phyloP scores from a whole-genome alignment of 805 yeast genomes.

The Metschnikowia lunata region DNA sequence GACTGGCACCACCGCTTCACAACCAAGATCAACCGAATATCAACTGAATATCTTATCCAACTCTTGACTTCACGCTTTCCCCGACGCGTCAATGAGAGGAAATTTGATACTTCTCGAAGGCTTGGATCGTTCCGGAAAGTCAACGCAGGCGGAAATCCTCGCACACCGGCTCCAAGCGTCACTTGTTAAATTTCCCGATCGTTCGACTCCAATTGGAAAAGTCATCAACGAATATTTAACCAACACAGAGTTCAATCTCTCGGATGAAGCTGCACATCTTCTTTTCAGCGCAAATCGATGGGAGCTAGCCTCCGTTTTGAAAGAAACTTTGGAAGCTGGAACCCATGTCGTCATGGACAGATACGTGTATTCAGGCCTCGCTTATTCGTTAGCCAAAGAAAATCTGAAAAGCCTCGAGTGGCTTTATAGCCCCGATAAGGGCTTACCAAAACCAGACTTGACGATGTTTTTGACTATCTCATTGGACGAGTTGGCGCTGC shows the following conservation, averaged over 20 bases:
- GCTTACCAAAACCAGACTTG: constrained; percentile 82
- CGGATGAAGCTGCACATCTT: constrained; percentile 81
- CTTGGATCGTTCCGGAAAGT: constrained; percentile 89
- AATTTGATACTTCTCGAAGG: constrained; percentile 83
- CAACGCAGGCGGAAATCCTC: constrained; percentile 63
- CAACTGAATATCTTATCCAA: too few relatives aligned
- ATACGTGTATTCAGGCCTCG: constrained; percentile 89
- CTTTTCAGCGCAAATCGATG: constrained; percentile 92
- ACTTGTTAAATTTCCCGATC: constrained; percentile 79
- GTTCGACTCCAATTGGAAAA: constrained; percentile 77
- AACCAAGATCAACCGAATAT: too few relatives aligned
- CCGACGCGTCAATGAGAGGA: constrained; percentile 46
- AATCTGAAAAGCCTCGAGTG: constrained; percentile 51
- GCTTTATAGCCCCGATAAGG: constrained; percentile 79
- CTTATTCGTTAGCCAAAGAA: constrained; percentile 80
- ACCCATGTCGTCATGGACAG: constrained; percentile 69
- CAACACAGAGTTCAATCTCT: constrained; percentile 43
- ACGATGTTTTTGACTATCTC: constrained; percentile 70
- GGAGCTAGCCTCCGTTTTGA: constrained; percentile 62
- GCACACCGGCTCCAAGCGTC: constrained; percentile 21
- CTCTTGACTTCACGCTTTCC: too few relatives aligned
- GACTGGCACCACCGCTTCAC: too few relatives aligned
- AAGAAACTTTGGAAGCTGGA: constrained; percentile 46
- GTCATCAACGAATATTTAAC: constrained; percentile 71
- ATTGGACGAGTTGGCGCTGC: constrained; percentile 35